Percentiles rank a stretch among this genome's conserved stretches.
These are phyloP conservation scores for Jasminum sambac DNA, from an alignment of 257 asterid species.

Conservation along the genomic window DNA sequence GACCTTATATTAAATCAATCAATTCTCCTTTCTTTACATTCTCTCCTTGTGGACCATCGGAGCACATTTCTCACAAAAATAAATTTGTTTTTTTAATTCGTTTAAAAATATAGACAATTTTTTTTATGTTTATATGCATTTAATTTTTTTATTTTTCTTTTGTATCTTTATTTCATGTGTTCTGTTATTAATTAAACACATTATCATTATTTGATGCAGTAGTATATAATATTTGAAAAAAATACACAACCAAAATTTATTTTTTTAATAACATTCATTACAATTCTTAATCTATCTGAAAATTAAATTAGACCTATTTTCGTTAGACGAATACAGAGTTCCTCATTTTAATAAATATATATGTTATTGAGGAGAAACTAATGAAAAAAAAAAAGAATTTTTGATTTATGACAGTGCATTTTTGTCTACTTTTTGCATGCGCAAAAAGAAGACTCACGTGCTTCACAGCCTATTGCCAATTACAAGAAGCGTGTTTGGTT, in stretches of 20 bases:
- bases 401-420: slow-evolving; percentile 13
- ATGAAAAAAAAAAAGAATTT: not conserved
- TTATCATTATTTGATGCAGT: too few species aligned
- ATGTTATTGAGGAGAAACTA: not conserved
- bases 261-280: too few species aligned
- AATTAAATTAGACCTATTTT: too few species aligned
- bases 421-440: slow-evolving; percentile 46
- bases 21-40: not conserved
- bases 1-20: slow-evolving; percentile 17
- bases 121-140: too few species aligned
- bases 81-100: too few species aligned
- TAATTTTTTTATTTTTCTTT: too few species aligned
- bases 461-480: slow-evolving; percentile 23
- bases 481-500: not conserved
- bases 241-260: too few species aligned
- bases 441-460: slow-evolving; percentile 47
- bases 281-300: too few species aligned
- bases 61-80: not conserved
- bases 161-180: too few species aligned
- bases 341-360: not conserved
- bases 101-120: too few species aligned
- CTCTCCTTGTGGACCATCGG: slow-evolving; percentile 16
- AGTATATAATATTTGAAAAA: too few species aligned
- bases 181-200: too few species aligned
- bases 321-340: not conserved